Percentiles rank a stretch among this genome's conserved stretches.
Evolutionary conservation across 2,329 filamentous ascomycete species (phyloP).

Genomic region (Tolypocladium inflatum): DNA sequence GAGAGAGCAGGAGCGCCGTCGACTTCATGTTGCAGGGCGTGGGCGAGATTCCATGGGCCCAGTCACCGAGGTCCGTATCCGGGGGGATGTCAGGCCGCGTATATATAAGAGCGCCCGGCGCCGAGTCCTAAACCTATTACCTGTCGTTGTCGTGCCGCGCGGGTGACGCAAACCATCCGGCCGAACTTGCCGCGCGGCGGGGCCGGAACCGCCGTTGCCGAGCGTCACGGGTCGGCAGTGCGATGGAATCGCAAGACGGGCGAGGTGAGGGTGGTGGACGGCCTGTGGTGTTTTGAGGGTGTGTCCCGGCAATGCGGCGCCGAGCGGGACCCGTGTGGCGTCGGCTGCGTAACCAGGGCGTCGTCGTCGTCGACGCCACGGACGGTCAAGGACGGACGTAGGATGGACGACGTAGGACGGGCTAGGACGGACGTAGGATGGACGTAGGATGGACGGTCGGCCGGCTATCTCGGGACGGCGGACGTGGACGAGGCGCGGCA

Average conservation of each 20-base stretch:
- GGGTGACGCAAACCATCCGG: background rate
- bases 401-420: too few relatives aligned
- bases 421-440: too few relatives aligned
- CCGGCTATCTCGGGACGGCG: background rate
- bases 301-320: background rate
- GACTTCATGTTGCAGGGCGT: conserved; percentile 25
- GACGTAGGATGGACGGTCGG: background rate
- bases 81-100: background rate
- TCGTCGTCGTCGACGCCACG: background rate
- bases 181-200: background rate
- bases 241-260: background rate
- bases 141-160: background rate
- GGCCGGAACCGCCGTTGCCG: background rate
- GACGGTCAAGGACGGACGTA: background rate
- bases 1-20: conserved; percentile 13
- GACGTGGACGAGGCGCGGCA: too few relatives aligned
- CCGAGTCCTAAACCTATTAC: too few relatives aligned
- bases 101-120: background rate
- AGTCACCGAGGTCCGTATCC: background rate
- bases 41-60: background rate
- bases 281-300: background rate
- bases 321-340: background rate
- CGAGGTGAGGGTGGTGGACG: background rate
- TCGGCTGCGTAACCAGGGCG: background rate
- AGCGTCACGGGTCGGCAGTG: background rate